phyloP scores from a whole-genome alignment of 2,329 filamentous ascomycete genomes.

The Aspergillus versicolor region DNA sequence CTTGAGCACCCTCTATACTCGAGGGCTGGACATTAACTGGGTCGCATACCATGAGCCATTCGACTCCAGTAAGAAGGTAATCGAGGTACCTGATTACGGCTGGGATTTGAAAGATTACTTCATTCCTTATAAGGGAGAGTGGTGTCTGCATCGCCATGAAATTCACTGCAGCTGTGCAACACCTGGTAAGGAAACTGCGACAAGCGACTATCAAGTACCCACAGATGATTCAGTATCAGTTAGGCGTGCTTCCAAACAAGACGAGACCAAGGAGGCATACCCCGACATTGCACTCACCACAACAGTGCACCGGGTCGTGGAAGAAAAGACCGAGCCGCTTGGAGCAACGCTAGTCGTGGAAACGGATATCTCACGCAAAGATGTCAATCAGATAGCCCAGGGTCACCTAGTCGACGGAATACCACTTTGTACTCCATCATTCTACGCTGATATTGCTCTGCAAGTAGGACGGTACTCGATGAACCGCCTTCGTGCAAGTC shows the following conservation, averaged over 20 bases:
- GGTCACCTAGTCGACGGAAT: slow-evolving; percentile 26
- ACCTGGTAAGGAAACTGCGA: neutral
- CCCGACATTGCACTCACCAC: neutral
- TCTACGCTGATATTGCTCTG: slow-evolving; percentile 29
- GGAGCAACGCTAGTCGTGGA: slow-evolving; percentile 13
- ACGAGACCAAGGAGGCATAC: neutral
- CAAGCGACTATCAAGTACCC: neutral
- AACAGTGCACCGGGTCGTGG: neutral
- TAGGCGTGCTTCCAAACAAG: neutral
- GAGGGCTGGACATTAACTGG: slow-evolving; percentile 66
- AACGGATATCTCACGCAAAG: slow-evolving; percentile 17
- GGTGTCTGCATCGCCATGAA: neutral
- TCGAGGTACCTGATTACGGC: slow-evolving; percentile 64
- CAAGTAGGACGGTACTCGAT: slow-evolving; percentile 16
- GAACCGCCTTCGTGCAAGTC: neutral
- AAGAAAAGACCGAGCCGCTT: neutral
- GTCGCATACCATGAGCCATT: slow-evolving; percentile 67
- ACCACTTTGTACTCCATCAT: slow-evolving; percentile 22
- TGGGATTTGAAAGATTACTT: slow-evolving; percentile 73
- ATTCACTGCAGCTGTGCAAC: neutral
- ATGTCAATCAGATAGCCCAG: slow-evolving; percentile 18
- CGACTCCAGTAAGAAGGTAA: slow-evolving; percentile 57
- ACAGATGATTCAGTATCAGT: neutral
- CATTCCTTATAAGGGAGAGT: slow-evolving; percentile 56
- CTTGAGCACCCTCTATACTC: slow-evolving; percentile 59